Conservation (phyloP, 495 filamentous ascomycete species). For the Durotheca rogersii region DNA sequence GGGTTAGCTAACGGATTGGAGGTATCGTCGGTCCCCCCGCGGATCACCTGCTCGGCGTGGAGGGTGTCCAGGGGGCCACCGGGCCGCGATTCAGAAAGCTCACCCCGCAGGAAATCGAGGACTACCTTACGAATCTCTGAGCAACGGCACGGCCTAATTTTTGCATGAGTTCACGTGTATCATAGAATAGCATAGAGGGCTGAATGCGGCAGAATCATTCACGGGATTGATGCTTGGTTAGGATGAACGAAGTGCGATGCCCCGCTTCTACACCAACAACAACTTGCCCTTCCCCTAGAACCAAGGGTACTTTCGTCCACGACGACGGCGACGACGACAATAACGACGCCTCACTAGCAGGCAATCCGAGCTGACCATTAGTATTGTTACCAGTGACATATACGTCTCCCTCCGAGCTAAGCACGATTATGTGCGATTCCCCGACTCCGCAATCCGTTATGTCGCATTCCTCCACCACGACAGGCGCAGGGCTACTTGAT, state of each 20-base stretch:
- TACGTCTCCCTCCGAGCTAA: slow-evolving; percentile 52
- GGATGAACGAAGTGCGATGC: slow-evolving; percentile 47
- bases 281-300: slow-evolving; percentile 21
- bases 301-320: slow-evolving; percentile 42
- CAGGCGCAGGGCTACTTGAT: slow-evolving; percentile 34
- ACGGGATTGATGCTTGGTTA: slow-evolving; percentile 30
- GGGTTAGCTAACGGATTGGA: slow-evolving; percentile 47
- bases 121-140: slow-evolving; percentile 96
- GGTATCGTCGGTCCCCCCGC: slow-evolving; percentile 95
- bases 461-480: slow-evolving; percentile 41
- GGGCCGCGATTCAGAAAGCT: slow-evolving; percentile 95
- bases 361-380: slow-evolving; percentile 62
- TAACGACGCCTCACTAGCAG: slow-evolving; percentile 8
- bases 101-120: slow-evolving; percentile 96
- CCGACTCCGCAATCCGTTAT: slow-evolving; percentile 62
- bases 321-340: too few relatives aligned
- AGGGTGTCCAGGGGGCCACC: slow-evolving; percentile 85
- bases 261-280: slow-evolving; percentile 48
- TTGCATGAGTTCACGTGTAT: slow-evolving; percentile 38
- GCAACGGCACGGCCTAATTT: slow-evolving; percentile 21
- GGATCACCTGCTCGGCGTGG: slow-evolving; percentile 85
- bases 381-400: slow-evolving; percentile 56
- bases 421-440: slow-evolving; percentile 55
- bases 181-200: slow-evolving; percentile 46
- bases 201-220: slow-evolving; percentile 27